These are phyloP conservation scores for Xylaria acuta DNA, from an alignment of 495 filamentous ascomycete genomes.

Conservation along the genomic window DNA sequence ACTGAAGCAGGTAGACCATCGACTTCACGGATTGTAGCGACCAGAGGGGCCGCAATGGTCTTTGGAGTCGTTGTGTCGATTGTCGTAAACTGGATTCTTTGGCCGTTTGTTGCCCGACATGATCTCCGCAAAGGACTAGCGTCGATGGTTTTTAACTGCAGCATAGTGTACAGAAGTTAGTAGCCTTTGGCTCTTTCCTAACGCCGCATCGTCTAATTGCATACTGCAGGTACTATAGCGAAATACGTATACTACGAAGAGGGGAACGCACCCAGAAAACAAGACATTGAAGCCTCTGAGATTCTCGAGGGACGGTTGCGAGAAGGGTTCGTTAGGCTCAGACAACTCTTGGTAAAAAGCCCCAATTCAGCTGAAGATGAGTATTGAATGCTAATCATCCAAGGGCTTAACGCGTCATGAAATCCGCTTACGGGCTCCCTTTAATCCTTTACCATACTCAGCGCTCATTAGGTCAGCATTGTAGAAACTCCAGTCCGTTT, in stretches of 20 bases:
- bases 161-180: constrained; percentile 57
- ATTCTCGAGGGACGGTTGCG: constrained; percentile 63
- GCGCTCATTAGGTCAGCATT: constrained; percentile 49
- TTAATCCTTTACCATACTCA: constrained; percentile 62
- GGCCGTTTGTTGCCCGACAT: constrained; percentile 66
- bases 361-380: neutral
- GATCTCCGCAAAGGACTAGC: constrained; percentile 62
- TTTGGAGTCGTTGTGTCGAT: constrained; percentile 58
- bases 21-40: constrained; percentile 51
- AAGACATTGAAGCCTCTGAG: constrained; percentile 60
- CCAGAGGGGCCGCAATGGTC: constrained; percentile 55
- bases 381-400: neutral
- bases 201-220: neutral
- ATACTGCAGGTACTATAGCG: constrained; percentile 54
- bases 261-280: constrained; percentile 53
- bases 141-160: constrained; percentile 60
- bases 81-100: constrained; percentile 63
- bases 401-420: constrained; percentile 62
- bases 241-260: constrained; percentile 64
- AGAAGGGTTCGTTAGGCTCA: constrained; percentile 64
- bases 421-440: constrained; percentile 62
- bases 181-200: neutral
- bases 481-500: neutral
- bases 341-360: constrained; percentile 56
- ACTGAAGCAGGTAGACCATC: constrained; percentile 41